phyloP scores from a whole-genome alignment of 2,329 filamentous ascomycete species.

The Pestalotiopsis sp. region DNA sequence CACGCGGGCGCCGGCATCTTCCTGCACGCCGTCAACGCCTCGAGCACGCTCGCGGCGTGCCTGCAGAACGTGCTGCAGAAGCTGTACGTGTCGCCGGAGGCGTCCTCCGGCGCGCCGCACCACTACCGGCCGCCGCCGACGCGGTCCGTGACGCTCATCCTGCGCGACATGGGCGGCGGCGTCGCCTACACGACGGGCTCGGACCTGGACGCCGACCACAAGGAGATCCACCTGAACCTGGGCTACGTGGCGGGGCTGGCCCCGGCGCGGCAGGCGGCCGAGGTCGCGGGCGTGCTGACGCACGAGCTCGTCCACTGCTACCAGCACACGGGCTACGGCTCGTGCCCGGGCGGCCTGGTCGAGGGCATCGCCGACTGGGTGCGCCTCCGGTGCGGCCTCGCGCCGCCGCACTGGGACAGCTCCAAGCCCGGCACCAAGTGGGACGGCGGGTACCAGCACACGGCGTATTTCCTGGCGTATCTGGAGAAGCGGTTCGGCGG shows the following conservation, averaged over 20 bases:
- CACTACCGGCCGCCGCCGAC: conserved; percentile 57
- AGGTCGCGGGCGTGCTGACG: conserved; percentile 82
- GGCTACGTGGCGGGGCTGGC: conserved; percentile 66
- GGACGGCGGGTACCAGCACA: conserved; percentile 89
- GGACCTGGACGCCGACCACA: conserved; percentile 82
- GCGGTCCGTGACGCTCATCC: conserved; percentile 81
- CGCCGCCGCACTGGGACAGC: conserved; percentile 84
- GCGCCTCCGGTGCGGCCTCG: conserved; percentile 70
- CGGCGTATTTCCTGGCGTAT: conserved; percentile 88
- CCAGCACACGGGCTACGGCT: conserved; percentile 71
- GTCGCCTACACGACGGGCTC: conserved; percentile 87
- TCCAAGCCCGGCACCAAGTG: conserved; percentile 57
- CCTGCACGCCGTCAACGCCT: conserved; percentile 65
- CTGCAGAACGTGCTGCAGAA: conserved; percentile 69
- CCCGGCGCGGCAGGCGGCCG: conserved; percentile 47
- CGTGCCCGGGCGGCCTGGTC: conserved; percentile 75
- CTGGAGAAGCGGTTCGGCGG: conserved; percentile 68
- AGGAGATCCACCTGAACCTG: conserved; percentile 88
- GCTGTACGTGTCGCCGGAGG: conserved; percentile 64
- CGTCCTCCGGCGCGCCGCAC: neutral
- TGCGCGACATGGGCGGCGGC: conserved; percentile 74
- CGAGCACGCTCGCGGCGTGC: conserved; percentile 62
- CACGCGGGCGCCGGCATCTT: conserved; percentile 68
- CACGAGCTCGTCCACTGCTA: conserved; percentile 97
- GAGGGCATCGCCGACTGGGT: conserved; percentile 96